These are phyloP conservation scores for Crucibulum laeve DNA, from an alignment of 768 basidiomycete species.

Conservation along the genomic window DNA sequence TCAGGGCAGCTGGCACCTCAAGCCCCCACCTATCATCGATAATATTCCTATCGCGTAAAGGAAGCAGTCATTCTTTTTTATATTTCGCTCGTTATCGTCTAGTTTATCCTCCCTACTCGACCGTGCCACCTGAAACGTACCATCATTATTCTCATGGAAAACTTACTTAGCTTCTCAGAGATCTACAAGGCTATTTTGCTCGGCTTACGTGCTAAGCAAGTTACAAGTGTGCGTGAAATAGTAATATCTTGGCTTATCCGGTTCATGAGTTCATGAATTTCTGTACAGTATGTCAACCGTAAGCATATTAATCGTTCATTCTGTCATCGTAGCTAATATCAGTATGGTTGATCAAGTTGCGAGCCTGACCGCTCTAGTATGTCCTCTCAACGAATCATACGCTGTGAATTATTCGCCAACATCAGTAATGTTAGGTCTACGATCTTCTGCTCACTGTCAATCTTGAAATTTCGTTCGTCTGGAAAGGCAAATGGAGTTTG, in stretches of 20 bases:
- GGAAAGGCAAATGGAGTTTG: background rate
- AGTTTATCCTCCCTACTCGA: too few species aligned
- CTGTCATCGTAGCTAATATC: background rate
- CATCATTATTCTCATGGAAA: too few species aligned
- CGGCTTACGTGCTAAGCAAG: background rate
- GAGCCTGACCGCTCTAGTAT: background rate
- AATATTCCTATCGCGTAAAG: too few species aligned
- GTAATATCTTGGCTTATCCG: background rate
- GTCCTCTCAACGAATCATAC: too few species aligned
- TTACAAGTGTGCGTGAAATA: background rate
- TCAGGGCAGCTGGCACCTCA: too few species aligned
- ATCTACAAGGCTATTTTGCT: background rate
- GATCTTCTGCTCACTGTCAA: background rate
- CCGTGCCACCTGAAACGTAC: too few species aligned
- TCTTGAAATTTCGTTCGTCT: background rate
- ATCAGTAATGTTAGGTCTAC: too few species aligned
- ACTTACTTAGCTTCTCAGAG: background rate
- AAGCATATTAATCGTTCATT: background rate
- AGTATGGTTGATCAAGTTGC: background rate
- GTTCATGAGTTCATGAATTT: background rate
- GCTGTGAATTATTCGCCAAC: background rate
- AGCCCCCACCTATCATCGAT: too few species aligned
- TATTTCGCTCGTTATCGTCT: too few species aligned
- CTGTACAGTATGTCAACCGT: background rate
- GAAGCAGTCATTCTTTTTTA: too few species aligned